A percentile compares a stretch with the other conserved stretches of the same genome.
phyloP scores from a whole-genome alignment of 345 rosid species.

The Aquilaria sinensis region DNA sequence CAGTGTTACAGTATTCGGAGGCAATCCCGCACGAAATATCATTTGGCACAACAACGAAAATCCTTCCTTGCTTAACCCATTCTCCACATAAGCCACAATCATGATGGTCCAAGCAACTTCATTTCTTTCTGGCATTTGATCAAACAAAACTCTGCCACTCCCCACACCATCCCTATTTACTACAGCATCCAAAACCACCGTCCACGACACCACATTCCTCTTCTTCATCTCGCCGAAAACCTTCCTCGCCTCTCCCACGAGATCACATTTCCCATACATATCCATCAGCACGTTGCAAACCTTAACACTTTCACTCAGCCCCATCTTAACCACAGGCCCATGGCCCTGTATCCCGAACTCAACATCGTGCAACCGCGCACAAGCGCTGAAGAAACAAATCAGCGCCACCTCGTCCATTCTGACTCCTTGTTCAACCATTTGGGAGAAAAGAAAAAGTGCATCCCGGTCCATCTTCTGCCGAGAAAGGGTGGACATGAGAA shows the following conservation, averaged over 20 bases:
- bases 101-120: constrained; percentile 70
- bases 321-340: constrained; percentile 46
- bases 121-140: constrained; percentile 66
- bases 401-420: constrained; percentile 52
- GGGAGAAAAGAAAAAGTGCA: constrained; percentile 35
- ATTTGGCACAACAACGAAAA: constrained; percentile 38
- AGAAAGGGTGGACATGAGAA: constrained; percentile 45
- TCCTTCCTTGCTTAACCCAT: constrained; percentile 44
- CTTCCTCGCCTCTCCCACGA: constrained; percentile 32
- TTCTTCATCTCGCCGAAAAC: constrained; percentile 45
- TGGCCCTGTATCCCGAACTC: constrained; percentile 58
- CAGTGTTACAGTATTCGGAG: constrained; percentile 47
- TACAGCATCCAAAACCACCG: constrained; percentile 49
- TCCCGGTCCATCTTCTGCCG: constrained; percentile 19
- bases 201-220: constrained; percentile 69
- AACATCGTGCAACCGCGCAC: constrained; percentile 41
- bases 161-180: constrained; percentile 60
- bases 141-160: constrained; percentile 48
- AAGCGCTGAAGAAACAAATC: constrained; percentile 48
- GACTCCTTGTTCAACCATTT: constrained; percentile 34
- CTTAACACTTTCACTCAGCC: constrained; percentile 32
- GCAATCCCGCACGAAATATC: constrained; percentile 32
- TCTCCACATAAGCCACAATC: constrained; percentile 57
- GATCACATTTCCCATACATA: constrained; percentile 64
- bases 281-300: constrained; percentile 63